Percentiles rank a stretch among this genome's conserved stretches.
These are phyloP conservation scores for Antarctomyces pellizariae DNA, from an alignment of 495 filamentous ascomycete genomes.

Conservation along the genomic window DNA sequence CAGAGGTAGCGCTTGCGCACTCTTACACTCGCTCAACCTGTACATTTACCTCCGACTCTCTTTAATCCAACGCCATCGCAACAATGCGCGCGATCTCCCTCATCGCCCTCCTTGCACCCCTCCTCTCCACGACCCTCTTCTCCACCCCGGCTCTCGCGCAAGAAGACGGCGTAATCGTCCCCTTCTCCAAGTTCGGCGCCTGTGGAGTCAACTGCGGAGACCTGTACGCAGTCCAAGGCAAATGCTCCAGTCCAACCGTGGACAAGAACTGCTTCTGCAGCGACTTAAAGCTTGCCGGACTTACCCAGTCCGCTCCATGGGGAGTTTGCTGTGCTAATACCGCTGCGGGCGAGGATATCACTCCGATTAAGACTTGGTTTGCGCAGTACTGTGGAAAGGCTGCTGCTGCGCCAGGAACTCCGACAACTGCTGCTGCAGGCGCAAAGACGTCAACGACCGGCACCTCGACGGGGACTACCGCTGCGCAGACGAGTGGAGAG, in stretches of 20 bases:
- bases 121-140: conserved; percentile 6
- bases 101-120: no score
- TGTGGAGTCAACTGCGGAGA: conserved; percentile 22
- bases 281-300: conserved; percentile 17
- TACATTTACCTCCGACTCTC: no score
- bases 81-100: no score
- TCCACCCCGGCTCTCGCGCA: conserved; percentile 1
- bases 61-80: no score
- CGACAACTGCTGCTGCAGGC: conserved; percentile 1
- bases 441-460: conserved; percentile 6
- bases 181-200: conserved; percentile 20
- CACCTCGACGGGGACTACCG: no score
- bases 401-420: background rate
- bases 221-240: conserved; percentile 30
- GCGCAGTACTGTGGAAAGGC: conserved; percentile 14
- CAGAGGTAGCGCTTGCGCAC: no score
- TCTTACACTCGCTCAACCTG: no score
- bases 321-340: conserved; percentile 6
- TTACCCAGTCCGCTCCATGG: conserved; percentile 7
- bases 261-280: conserved; percentile 24
- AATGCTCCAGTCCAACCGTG: conserved; percentile 21
- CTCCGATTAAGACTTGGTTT: conserved; percentile 25
- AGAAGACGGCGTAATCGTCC: conserved; percentile 14
- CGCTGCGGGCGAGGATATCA: conserved; percentile 11
- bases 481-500: no score